Base-by-base conservation (phyloP, 768 basidiomycete species). In the Russula sp. region DNA sequence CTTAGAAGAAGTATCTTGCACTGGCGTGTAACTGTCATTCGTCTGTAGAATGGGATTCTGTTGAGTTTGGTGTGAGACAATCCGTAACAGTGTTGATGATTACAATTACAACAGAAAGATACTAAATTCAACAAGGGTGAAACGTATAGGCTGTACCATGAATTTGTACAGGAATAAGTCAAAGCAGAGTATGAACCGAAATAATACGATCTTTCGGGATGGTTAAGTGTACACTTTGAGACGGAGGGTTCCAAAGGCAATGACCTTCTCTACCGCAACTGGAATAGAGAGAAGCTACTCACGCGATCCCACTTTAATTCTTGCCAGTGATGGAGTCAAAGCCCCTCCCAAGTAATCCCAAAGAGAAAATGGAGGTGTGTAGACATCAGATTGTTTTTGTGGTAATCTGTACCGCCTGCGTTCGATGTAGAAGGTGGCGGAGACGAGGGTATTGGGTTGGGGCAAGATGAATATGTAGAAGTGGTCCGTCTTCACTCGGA, bases 111-210 rank as follows among this genome's bases (percentile, higher is more conserved):
- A n/a, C n/a, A n/a, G n/a, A n/a, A n/a, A n/a, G n/a, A n/a, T n/a
- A n/a, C n/a, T n/a, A n/a, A n/a, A n/a, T n/a, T n/a, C n/a, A 5
- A 90, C 93, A 44, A 92, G 76, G 14, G 79, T 68, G 71, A 86
- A 90, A 5, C 96, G 90, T 63, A 99, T 92, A 11, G 97, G 97
- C 13, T 97, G 85, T 69, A 99, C 92, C 20, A 97, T 99, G 78
- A 99, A 98, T 0, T 92, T 95, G 76, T 98, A 97, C 1, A 99
- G 83, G 76, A 98, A 98, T 1, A 94, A 94, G 74, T 99, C 97
- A 57, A 98, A 81, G 75, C 97, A 99, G 42, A 98, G 83, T 30
- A 97, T 78, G 69, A 91, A 90, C 40, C 97, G 97, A 74, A 98
- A 97, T 26, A 88, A 80, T 58, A 97, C 88, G 22, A 95, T 91